Percentiles rank a stretch among this genome's conserved stretches.
These are phyloP conservation scores for Talaromyces sp. DNA, from an alignment of 2,329 filamentous ascomycete species.

Conservation along the genomic window DNA sequence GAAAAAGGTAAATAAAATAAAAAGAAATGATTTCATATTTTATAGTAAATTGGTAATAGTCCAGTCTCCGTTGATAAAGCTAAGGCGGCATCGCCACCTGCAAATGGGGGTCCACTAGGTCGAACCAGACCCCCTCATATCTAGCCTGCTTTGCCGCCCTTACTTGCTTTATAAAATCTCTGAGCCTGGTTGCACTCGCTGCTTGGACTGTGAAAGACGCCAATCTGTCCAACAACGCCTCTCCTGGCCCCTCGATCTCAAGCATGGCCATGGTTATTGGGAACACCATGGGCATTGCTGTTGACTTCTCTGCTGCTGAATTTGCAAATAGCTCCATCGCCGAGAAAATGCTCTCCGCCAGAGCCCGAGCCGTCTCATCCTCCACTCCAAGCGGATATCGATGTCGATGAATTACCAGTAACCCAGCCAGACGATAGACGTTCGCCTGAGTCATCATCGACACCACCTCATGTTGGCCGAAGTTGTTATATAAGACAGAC, in stretches of 20 bases:
- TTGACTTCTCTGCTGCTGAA: conserved; percentile 12
- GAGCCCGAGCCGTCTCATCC: conserved; percentile 22
- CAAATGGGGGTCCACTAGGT: conserved; percentile 27
- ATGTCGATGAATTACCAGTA: conserved; percentile 35
- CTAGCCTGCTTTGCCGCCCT: conserved; percentile 20
- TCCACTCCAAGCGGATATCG: conserved; percentile 34
- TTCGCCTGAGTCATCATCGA: conserved; percentile 34
- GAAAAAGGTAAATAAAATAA: background rate
- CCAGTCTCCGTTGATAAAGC: background rate
- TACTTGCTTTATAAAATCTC: conserved; percentile 24
- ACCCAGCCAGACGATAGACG: conserved; percentile 31
- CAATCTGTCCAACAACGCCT: conserved; percentile 24
- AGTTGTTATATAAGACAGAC: conserved; percentile 19
- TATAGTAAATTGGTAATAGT: conserved; percentile 4
- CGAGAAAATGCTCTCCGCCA: conserved; percentile 27
- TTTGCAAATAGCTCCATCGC: conserved; percentile 23
- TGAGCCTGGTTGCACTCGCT: conserved; percentile 19
- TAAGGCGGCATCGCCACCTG: conserved; percentile 27
- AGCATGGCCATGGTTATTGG: conserved; percentile 29
- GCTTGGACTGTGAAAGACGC: conserved; percentile 21
- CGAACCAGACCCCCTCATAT: conserved; percentile 26
- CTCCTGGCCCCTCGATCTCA: conserved; percentile 23
- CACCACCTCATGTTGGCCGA: conserved; percentile 28
- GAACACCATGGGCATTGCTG: conserved; percentile 25
- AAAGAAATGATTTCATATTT: conserved; percentile 6